Base-by-base conservation (phyloP, 352 stramenopile genomes). In the Phytophthora macrochlamydospora region DNA sequence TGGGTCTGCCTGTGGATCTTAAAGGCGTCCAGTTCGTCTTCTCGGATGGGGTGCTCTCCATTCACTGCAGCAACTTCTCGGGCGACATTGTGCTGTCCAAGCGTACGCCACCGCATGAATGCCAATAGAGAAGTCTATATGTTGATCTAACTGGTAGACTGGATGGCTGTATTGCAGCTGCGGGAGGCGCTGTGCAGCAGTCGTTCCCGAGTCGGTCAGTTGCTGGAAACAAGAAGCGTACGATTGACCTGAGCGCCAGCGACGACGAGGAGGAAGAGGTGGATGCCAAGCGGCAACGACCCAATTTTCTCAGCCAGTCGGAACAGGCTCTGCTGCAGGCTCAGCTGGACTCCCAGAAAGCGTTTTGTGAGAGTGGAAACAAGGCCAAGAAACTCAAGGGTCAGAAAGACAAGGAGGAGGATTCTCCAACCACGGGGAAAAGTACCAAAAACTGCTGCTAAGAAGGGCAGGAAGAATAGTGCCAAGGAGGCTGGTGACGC, bases 61-160 rank as follows among this genome's bases (percentile, higher is more conserved):
- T 95, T 65, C 79, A 82, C 50, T 95, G 87, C 69, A 60, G 57
- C 58, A 76, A 81, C 77, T 95, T 95, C 67, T 89, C 83, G 8
- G 87, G 87, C 52, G 62, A 80, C 44, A 75, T 95, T 31, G 77
- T 89, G 48, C 71, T 95, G 44, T 75, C 73, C 44, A 92, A 83
- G 60, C 68, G 71, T 83, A 76, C 50, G 64, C n/a, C n/a, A n/a
- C n/a, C n/a, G n/a, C n/a, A n/a, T n/a, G n/a, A n/a, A n/a, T n/a
- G n/a, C n/a, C n/a, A n/a, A n/a, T n/a, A n/a, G n/a, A n/a, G n/a
- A n/a, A n/a, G n/a, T n/a, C n/a, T 9, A 40, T 40, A 5, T 9
- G 35, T 40, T 11, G 9, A 9, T 40, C 9, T 40, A 9, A 56
- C 32, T 56, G 14, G 42, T 3, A 13, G 4, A 4, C 31, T 31